Evolutionary conservation across 2,329 filamentous ascomycete genomes (phyloP).

Genomic region (Clarireedia monteithiana): DNA sequence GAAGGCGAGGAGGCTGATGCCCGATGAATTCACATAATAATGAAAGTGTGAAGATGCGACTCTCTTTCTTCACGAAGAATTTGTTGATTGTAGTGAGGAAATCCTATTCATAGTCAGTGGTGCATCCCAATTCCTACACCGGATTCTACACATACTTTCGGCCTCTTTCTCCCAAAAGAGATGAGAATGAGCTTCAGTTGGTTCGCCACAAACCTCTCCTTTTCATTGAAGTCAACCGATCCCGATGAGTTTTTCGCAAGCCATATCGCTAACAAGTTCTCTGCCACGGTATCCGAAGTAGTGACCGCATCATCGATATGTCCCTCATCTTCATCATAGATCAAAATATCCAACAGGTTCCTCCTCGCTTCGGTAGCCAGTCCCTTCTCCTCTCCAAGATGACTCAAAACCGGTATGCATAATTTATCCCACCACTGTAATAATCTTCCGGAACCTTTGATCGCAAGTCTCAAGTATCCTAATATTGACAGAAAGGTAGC

Average conservation of each 20-base stretch:
- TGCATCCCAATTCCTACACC: constrained; percentile 4
- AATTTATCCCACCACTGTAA: constrained; percentile 66
- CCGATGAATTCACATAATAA: constrained; percentile 68
- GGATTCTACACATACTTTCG: constrained; percentile 40
- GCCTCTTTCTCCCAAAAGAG: constrained; percentile 54
- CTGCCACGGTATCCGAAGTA: constrained; percentile 43
- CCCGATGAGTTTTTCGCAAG: constrained; percentile 37
- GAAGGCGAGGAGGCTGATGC: constrained; percentile 70
- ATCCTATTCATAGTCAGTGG: constrained; percentile 38
- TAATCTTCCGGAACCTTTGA: constrained; percentile 55
- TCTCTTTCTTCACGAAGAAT: constrained; percentile 56
- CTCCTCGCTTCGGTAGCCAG: constrained; percentile 57
- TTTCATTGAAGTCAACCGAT: constrained; percentile 36
- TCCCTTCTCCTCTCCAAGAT: constrained; percentile 52
- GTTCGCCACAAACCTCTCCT: constrained; percentile 36
- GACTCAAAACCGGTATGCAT: constrained; percentile 46
- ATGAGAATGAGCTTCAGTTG: constrained; percentile 38
- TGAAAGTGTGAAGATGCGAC: constrained; percentile 55
- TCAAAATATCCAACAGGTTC: constrained; percentile 56
- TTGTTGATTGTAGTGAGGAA: constrained; percentile 59
- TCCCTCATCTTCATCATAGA: constrained; percentile 52
- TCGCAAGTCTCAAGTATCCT: constrained; percentile 52
- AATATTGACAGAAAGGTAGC: constrained; percentile 64
- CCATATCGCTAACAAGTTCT: constrained; percentile 50
- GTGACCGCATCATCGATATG: constrained; percentile 38